These are phyloP conservation scores for Blumeria graminis DNA, from an alignment of 2,329 filamentous ascomycete species.

Conservation along the genomic window DNA sequence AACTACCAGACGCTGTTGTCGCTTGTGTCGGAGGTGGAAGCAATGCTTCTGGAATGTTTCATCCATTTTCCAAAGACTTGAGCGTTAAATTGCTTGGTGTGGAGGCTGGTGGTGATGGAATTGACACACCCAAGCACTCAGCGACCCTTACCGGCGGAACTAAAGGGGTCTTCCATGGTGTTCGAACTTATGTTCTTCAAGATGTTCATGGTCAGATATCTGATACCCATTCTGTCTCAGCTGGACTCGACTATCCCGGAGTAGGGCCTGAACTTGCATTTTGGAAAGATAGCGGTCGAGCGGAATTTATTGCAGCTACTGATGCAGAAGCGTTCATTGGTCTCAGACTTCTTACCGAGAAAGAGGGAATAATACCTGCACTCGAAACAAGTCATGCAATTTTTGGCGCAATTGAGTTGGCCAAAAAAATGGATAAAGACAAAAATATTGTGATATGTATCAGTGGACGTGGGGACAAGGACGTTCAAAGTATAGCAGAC, in stretches of 20 bases:
- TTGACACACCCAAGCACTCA: slow-evolving; percentile 66
- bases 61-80: slow-evolving; percentile 69
- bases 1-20: slow-evolving; percentile 85
- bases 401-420: slow-evolving; percentile 68
- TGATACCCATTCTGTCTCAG: slow-evolving; percentile 90
- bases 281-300: slow-evolving; percentile 80
- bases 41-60: slow-evolving; percentile 96
- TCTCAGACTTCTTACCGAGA: slow-evolving; percentile 62
- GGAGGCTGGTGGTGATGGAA: slow-evolving; percentile 80
- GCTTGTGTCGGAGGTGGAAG: slow-evolving; percentile 90
- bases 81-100: slow-evolving; percentile 78
- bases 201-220: slow-evolving; percentile 78
- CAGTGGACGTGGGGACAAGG: slow-evolving; percentile 87
- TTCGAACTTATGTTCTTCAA: slow-evolving; percentile 87
- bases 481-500: slow-evolving; percentile 93
- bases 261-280: slow-evolving; percentile 77
- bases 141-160: slow-evolving; percentile 69
- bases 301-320: slow-evolving; percentile 74
- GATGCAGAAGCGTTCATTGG: slow-evolving; percentile 76
- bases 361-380: slow-evolving; percentile 92
- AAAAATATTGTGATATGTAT: slow-evolving; percentile 86
- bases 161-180: slow-evolving; percentile 86
- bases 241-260: slow-evolving; percentile 88
- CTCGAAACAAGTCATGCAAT: slow-evolving; percentile 86
- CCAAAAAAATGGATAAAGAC: slow-evolving; percentile 74